Percentiles rank a stretch among this genome's conserved stretches.
Evolutionary conservation across 2,329 filamentous ascomycete species (phyloP).

Genomic region (Dryadomyces quercus-mongolicae): DNA sequence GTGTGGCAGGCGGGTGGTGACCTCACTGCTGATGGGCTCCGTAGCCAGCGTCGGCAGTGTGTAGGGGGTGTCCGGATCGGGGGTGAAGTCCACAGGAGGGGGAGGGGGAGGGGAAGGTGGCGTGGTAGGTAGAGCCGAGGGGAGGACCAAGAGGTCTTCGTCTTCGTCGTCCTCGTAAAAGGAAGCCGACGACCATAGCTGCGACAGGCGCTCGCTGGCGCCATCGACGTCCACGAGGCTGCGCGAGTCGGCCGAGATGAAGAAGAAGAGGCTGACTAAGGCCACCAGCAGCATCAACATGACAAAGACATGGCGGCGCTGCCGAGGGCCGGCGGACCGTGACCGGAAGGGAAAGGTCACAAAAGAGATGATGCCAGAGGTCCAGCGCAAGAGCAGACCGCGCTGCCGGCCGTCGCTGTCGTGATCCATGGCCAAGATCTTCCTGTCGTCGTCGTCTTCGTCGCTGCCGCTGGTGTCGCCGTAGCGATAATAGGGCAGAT

Average conservation of each 20-base stretch:
- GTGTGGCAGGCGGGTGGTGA: constrained; percentile 7
- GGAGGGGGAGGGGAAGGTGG: no score
- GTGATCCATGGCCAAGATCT: not conserved
- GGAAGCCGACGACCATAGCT: not conserved
- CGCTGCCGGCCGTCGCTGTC: not conserved
- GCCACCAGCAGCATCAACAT: not conserved
- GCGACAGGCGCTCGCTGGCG: not conserved
- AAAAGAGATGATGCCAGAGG: not conserved
- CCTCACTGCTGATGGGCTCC: not conserved
- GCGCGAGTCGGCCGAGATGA: not conserved
- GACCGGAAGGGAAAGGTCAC: not conserved
- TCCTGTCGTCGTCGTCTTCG: not conserved
- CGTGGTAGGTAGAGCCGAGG: no score
- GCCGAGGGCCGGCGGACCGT: not conserved
- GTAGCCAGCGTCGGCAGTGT: not conserved
- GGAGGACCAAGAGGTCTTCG: no score
- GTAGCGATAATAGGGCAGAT: not conserved
- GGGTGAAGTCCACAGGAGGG: no score
- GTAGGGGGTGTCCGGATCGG: not conserved
- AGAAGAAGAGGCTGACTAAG: not conserved
- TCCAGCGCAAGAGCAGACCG: not conserved
- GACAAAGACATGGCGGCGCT: not conserved
- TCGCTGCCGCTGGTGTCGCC: not conserved
- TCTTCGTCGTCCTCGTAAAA: no score
- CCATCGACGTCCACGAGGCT: not conserved